These are phyloP conservation scores for Exophiala alcalophila DNA, from an alignment of 2,329 filamentous ascomycete species.

Conservation along the genomic window DNA sequence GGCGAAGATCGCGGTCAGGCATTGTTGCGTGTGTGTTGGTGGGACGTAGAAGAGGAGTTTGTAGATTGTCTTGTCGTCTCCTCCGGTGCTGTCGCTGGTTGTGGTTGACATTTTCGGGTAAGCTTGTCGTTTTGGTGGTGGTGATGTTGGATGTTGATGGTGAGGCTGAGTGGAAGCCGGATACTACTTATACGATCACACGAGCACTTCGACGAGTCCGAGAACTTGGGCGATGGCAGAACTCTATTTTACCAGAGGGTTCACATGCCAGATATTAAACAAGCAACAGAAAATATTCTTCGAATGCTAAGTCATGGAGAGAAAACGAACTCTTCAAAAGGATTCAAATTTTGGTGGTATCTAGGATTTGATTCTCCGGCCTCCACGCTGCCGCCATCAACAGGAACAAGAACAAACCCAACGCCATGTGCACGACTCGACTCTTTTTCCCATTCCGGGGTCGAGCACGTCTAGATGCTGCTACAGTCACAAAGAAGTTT, in stretches of 20 bases:
- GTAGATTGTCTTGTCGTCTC: slow-evolving; percentile 28
- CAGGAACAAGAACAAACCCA: slow-evolving; percentile 9
- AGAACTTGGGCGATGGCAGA: no score
- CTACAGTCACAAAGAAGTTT: slow-evolving; percentile 16
- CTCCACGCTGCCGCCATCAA: slow-evolving; percentile 4
- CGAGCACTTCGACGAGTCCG: no score
- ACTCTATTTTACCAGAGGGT: no score
- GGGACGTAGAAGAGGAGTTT: slow-evolving; percentile 48
- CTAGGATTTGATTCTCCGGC: slow-evolving; percentile 7
- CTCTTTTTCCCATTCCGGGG: slow-evolving; percentile 1
- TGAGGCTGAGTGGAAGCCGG: no score
- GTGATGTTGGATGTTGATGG: no score
- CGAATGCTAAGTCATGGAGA: no score
- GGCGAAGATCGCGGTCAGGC: slow-evolving; percentile 44
- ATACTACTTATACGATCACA: no score
- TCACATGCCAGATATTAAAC: no score
- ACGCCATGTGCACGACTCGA: slow-evolving; percentile 9
- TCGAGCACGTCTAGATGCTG: slow-evolving; percentile 21
- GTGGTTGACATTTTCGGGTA: background rate
- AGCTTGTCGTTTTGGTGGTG: no score
- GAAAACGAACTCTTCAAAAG: background rate
- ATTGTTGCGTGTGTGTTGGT: slow-evolving; percentile 37
- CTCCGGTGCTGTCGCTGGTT: background rate
- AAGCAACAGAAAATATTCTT: no score
- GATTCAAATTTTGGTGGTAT: slow-evolving; percentile 11